Conservation (phyloP, 2,329 filamentous ascomycete species). For the Aspergillus sp. region DNA sequence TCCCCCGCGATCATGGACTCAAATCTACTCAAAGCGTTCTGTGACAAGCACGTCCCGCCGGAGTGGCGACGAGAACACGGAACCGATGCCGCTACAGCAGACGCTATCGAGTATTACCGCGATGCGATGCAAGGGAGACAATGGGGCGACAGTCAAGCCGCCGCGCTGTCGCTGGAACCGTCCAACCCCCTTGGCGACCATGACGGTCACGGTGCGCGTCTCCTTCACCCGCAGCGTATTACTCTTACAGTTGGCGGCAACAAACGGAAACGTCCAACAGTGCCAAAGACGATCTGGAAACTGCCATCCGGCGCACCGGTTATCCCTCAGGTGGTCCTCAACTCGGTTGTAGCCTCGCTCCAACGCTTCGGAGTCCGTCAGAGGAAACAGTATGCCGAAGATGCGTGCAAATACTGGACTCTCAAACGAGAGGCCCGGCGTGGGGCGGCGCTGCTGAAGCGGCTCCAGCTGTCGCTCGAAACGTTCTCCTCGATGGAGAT, state of each 20-base stretch:
- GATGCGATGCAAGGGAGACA: conserved; percentile 82
- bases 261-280: conserved; percentile 55
- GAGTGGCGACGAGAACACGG: conserved; percentile 87
- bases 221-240: conserved; percentile 44
- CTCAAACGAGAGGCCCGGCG: conserved; percentile 89
- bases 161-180: conserved; percentile 77
- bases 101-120: conserved; percentile 86
- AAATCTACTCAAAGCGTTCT: conserved; percentile 88
- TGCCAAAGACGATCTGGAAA: conserved; percentile 76
- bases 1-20: conserved; percentile 74
- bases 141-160: conserved; percentile 88
- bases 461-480: conserved; percentile 91
- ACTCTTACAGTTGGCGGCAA: conserved; percentile 57
- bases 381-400: conserved; percentile 86
- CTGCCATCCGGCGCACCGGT: conserved; percentile 92
- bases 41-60: conserved; percentile 86
- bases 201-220: conserved; percentile 43
- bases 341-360: conserved; percentile 79
- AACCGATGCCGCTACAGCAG: conserved; percentile 74
- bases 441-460: conserved; percentile 87
- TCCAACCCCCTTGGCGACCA: conserved; percentile 62
- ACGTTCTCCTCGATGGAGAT: conserved; percentile 97
- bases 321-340: conserved; percentile 83
- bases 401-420: conserved; percentile 97
- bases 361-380: conserved; percentile 80